Conservation (phyloP, 1,284 basidiomycete genomes). For the Volvariella surrecta region DNA sequence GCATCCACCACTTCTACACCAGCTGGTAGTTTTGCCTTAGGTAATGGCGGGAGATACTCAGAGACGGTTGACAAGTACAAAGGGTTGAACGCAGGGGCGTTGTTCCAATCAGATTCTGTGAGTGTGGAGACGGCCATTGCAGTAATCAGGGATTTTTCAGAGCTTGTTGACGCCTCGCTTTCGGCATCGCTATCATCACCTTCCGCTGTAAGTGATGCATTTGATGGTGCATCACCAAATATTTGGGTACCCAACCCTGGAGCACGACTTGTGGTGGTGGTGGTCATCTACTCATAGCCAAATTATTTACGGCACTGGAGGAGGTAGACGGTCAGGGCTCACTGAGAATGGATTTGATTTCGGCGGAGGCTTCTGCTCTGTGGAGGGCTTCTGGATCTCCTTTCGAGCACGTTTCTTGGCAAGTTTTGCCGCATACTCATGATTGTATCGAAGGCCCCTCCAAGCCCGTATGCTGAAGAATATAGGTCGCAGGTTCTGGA, state of each 20-base stretch:
- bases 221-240: slow-evolving; percentile 34
- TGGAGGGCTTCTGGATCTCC: slow-evolving; percentile 25
- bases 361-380: slow-evolving; percentile 16
- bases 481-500: slow-evolving; percentile 1
- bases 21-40: slow-evolving; percentile 38
- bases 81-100: slow-evolving; percentile 55
- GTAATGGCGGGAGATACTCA: slow-evolving; percentile 56
- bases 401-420: slow-evolving; percentile 32
- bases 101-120: slow-evolving; percentile 53
- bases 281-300: not conserved
- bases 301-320: not conserved
- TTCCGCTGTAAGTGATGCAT: slow-evolving; percentile 19
- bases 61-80: slow-evolving; percentile 63
- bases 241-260: slow-evolving; percentile 57
- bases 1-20: slow-evolving; percentile 30
- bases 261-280: slow-evolving; percentile 13
- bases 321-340: slow-evolving; percentile 16
- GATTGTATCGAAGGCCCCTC: slow-evolving; percentile 64
- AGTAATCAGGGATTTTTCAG: slow-evolving; percentile 42
- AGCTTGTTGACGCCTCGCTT: slow-evolving; percentile 20
- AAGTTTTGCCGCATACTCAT: slow-evolving; percentile 63
- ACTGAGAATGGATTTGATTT: slow-evolving; percentile 67
- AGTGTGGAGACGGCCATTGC: slow-evolving; percentile 50
- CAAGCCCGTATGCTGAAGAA: slow-evolving; percentile 62
- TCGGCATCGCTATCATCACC: slow-evolving; percentile 25